These are phyloP conservation scores for Neckera pumila DNA, from an alignment of 225 moss, liverwort and hornwort genomes.

Conservation along the genomic window DNA sequence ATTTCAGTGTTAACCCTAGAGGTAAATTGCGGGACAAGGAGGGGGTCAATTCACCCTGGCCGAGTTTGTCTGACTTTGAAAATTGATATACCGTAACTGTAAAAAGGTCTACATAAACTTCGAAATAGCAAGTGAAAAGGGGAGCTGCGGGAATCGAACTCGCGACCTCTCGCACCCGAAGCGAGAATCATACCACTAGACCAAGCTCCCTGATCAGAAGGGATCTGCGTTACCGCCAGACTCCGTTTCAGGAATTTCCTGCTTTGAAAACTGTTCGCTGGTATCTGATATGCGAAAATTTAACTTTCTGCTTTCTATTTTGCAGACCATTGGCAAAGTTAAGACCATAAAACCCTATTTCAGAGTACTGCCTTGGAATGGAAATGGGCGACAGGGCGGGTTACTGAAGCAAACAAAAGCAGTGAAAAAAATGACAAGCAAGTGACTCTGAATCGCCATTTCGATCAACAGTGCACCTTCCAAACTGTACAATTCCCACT, in stretches of 20 bases:
- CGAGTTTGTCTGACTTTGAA: no score
- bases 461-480: not conserved
- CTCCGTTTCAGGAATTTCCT: fast-evolving
- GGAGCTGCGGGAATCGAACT: conserved; percentile 11
- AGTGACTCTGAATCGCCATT: not conserved
- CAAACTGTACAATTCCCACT: not conserved
- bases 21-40: no score
- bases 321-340: fast-evolving
- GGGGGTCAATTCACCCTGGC: no score
- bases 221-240: fast-evolving
- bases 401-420: not conserved
- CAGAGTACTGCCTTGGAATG: no score
- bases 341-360: fast-evolving
- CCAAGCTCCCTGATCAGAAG: fast-evolving
- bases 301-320: fast-evolving
- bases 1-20: no score
- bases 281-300: fast-evolving
- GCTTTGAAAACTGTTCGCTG: fast-evolving
- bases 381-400: not conserved
- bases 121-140: no score
- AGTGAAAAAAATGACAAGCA: not conserved
- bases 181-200: conserved; percentile 15
- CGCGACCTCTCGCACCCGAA: conserved; percentile 11
- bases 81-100: no score
- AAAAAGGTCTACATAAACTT: no score